Evolutionary conservation across 2,329 filamentous ascomycete species (phyloP).

Genomic region (Alternaria atra): DNA sequence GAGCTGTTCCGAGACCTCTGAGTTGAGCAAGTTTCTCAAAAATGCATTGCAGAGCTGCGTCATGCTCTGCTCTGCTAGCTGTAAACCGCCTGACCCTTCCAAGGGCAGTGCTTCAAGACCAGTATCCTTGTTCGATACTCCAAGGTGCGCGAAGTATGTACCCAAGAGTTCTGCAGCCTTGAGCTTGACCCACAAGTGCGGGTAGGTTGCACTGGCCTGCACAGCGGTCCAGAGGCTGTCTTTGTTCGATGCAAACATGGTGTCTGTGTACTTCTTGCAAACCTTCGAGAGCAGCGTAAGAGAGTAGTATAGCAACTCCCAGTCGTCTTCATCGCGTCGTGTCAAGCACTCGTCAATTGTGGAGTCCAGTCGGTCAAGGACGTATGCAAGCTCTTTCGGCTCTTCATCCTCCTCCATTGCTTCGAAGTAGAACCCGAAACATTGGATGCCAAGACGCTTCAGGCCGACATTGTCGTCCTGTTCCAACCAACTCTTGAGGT

Average conservation of each 20-base stretch:
- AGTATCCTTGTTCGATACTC: conserved; percentile 65
- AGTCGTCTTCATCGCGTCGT: conserved; percentile 66
- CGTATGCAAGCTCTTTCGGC: conserved; percentile 72
- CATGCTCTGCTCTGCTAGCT: conserved; percentile 72
- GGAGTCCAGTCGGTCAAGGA: conserved; percentile 62
- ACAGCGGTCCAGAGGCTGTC: conserved; percentile 76
- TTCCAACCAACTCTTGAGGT: conserved; percentile 79
- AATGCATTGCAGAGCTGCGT: conserved; percentile 65
- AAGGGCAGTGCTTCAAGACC: conserved; percentile 68
- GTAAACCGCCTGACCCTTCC: conserved; percentile 74
- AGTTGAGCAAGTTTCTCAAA: conserved; percentile 68
- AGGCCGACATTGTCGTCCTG: conserved; percentile 77
- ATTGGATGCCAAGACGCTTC: conserved; percentile 77
- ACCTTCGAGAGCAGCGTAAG: conserved; percentile 75
- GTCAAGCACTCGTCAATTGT: conserved; percentile 61
- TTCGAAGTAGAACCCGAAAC: conserved; percentile 85
- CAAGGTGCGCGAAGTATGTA: conserved; percentile 82
- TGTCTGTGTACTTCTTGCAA: conserved; percentile 70
- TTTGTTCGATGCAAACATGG: conserved; percentile 68
- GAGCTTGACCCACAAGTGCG: conserved; percentile 77
- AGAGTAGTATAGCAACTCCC: conserved; percentile 77
- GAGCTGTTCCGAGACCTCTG: conserved; percentile 75
- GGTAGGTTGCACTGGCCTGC: conserved; percentile 74
- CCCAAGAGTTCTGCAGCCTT: conserved; percentile 77
- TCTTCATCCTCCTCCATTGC: conserved; percentile 59